These are phyloP conservation scores for Neonectria coccinea DNA, from an alignment of 2,329 filamentous ascomycete species.

Conservation along the genomic window DNA sequence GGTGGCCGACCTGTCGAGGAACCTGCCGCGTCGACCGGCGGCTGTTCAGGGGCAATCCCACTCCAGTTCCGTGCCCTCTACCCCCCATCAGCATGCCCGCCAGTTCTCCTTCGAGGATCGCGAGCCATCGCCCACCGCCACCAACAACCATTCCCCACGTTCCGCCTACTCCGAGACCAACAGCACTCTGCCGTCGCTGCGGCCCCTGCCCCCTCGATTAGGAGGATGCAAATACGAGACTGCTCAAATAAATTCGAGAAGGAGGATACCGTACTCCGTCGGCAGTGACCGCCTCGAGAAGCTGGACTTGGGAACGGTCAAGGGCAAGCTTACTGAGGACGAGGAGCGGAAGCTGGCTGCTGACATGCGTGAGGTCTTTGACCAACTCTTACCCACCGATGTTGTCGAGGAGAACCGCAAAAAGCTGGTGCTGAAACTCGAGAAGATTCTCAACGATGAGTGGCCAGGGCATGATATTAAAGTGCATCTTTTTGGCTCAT, in stretches of 20 bases:
- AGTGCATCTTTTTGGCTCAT: slow-evolving; percentile 97
- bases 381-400: slow-evolving; percentile 82
- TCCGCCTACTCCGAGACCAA: slow-evolving; percentile 93
- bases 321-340: slow-evolving; percentile 76
- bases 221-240: slow-evolving; percentile 90
- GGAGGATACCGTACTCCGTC: slow-evolving; percentile 91
- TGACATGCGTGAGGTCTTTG: slow-evolving; percentile 88
- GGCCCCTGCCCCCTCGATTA: slow-evolving; percentile 69
- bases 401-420: slow-evolving; percentile 81
- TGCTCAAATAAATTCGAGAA: slow-evolving; percentile 80
- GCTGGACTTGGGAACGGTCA: slow-evolving; percentile 76
- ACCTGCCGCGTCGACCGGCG: slow-evolving; percentile 46
- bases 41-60: slow-evolving; percentile 58
- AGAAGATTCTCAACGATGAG: slow-evolving; percentile 86
- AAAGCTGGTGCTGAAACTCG: slow-evolving; percentile 86
- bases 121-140: slow-evolving; percentile 81
- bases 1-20: slow-evolving; percentile 47
- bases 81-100: slow-evolving; percentile 88
- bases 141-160: slow-evolving; percentile 84
- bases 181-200: slow-evolving; percentile 75
- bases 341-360: slow-evolving; percentile 81
- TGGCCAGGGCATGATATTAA: slow-evolving; percentile 93
- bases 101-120: slow-evolving; percentile 84
- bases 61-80: slow-evolving; percentile 92
- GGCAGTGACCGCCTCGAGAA: slow-evolving; percentile 83